Percentiles rank a stretch among this genome's conserved stretches.
These are phyloP conservation scores for Ogataea allantospora DNA, from an alignment of 805 yeast genomes.

Conservation along the genomic window DNA sequence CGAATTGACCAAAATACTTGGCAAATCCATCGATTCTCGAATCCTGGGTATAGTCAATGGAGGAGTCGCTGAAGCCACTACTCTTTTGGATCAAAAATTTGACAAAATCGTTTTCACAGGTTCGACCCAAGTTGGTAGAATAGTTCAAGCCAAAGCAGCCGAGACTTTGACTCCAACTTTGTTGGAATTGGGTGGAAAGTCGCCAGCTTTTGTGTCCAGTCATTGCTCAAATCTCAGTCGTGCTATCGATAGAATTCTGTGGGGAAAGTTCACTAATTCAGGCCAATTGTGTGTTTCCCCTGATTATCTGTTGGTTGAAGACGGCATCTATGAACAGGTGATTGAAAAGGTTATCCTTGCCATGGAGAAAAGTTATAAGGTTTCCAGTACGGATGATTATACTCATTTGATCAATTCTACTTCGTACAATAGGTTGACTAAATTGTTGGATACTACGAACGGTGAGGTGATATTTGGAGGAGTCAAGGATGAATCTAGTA, in stretches of 20 bases:
- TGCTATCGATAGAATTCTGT: conserved; percentile 51
- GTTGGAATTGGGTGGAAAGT: conserved; percentile 90
- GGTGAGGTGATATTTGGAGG: conserved; percentile 57
- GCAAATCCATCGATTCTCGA: conserved; percentile 52
- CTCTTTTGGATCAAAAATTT: conserved; percentile 55
- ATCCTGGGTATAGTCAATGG: conserved; percentile 69
- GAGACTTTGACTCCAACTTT: conserved; percentile 75
- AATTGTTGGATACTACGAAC: conserved; percentile 44
- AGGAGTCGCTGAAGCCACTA: conserved; percentile 58
- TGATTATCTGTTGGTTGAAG: conserved; percentile 76
- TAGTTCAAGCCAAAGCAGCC: conserved; percentile 81
- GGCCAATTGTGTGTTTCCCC: conserved; percentile 94
- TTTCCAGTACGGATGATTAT: conserved; percentile 39
- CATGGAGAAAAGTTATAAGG: conserved; percentile 44
- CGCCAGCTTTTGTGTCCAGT: conserved; percentile 72
- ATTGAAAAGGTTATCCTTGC: conserved; percentile 42
- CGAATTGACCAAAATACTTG: conserved; percentile 55
- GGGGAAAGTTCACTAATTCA: conserved; percentile 77
- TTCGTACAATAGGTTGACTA: conserved; percentile 47
- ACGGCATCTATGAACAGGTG: conserved; percentile 51
- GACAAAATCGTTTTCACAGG: conserved; percentile 91
- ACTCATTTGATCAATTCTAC: conserved; percentile 62
- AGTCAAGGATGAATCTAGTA: conserved; percentile 31
- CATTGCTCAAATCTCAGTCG: conserved; percentile 43
- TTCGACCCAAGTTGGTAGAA: conserved; percentile 67